Evolutionary conservation across 2,329 filamentous ascomycete genomes (phyloP).

Genomic region (Exophiala viscosa): DNA sequence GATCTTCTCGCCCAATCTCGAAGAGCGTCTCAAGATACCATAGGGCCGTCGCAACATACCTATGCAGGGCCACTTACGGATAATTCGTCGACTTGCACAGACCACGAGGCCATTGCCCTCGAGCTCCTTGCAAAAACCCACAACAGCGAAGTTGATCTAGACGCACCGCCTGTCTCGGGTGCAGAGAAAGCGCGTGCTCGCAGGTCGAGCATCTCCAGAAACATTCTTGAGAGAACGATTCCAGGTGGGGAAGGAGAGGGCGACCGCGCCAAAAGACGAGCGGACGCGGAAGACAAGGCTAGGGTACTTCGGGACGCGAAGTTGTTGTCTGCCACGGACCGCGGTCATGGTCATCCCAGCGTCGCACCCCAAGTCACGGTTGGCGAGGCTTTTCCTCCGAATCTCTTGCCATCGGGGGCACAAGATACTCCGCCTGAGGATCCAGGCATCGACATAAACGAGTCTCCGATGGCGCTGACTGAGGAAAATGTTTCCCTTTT

Average conservation of each 20-base stretch:
- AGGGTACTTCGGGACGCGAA: constrained; percentile 53
- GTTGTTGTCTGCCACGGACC: constrained; percentile 47
- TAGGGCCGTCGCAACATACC: constrained; percentile 1
- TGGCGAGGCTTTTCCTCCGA: neutral
- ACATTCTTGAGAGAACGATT: constrained; percentile 29
- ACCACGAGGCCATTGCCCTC: constrained; percentile 20
- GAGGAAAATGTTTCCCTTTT: constrained; percentile 54
- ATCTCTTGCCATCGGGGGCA: neutral
- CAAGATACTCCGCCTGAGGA: neutral
- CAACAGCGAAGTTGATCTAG: constrained; percentile 17
- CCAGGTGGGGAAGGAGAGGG: constrained; percentile 34
- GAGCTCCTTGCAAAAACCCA: constrained; percentile 15
- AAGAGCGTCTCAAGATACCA: neutral
- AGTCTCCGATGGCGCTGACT: constrained; percentile 38
- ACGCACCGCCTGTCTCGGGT: constrained; percentile 8
- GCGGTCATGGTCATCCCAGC: neutral
- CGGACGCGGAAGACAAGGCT: constrained; percentile 54
- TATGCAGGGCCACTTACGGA: constrained; percentile 15
- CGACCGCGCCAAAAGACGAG: constrained; percentile 45
- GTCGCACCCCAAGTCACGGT: constrained; percentile 4
- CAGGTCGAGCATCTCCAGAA: constrained; percentile 28
- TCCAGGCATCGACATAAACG: neutral
- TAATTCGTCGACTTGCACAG: constrained; percentile 25
- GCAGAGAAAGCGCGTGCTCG: constrained; percentile 31
- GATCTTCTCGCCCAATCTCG: neutral